These are phyloP conservation scores for Auriscalpium microsporum DNA, from an alignment of 768 basidiomycete genomes.

Conservation along the genomic window DNA sequence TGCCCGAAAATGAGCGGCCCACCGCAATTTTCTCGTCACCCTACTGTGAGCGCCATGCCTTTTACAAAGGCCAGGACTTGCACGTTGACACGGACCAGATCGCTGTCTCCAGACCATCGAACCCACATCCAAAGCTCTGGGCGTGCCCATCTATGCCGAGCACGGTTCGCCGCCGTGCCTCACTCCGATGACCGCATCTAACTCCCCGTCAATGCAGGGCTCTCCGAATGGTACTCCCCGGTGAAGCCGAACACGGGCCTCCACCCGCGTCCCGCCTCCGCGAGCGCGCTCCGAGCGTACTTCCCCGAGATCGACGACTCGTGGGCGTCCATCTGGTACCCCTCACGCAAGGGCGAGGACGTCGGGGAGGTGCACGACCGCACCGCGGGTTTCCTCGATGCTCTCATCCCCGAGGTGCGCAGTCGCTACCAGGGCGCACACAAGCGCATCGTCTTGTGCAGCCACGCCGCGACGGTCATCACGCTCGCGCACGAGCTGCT, in stretches of 20 bases:
- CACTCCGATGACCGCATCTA: neutral
- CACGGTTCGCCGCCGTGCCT: conserved; percentile 43
- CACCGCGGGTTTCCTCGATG: conserved; percentile 38
- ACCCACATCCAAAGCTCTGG: conserved; percentile 53
- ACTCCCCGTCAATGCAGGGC: conserved; percentile 29
- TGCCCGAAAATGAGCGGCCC: conserved; percentile 60
- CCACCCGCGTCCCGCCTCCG: conserved; percentile 63
- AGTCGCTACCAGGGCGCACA: conserved; percentile 35
- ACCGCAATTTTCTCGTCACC: conserved; percentile 81
- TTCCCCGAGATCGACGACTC: conserved; percentile 52
- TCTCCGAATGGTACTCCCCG: conserved; percentile 77
- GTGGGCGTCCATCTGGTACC: conserved; percentile 60
- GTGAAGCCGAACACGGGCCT: conserved; percentile 58
- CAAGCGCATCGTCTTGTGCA: conserved; percentile 50
- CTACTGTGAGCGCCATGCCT: conserved; percentile 46
- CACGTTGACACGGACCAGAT: conserved; percentile 34
- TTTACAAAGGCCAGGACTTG: neutral
- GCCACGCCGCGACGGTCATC: conserved; percentile 71
- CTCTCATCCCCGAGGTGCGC: conserved; percentile 45
- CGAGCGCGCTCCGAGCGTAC: conserved; percentile 42
- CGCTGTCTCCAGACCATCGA: conserved; percentile 79
- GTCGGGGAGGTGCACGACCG: conserved; percentile 56
- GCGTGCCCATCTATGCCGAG: conserved; percentile 67
- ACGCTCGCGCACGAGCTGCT: conserved; percentile 52
- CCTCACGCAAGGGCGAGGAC: conserved; percentile 67